A percentile compares a stretch with the other conserved stretches of the same genome.
Conservation (phyloP, 352 stramenopile species). For the Lagenidium giganteum region DNA sequence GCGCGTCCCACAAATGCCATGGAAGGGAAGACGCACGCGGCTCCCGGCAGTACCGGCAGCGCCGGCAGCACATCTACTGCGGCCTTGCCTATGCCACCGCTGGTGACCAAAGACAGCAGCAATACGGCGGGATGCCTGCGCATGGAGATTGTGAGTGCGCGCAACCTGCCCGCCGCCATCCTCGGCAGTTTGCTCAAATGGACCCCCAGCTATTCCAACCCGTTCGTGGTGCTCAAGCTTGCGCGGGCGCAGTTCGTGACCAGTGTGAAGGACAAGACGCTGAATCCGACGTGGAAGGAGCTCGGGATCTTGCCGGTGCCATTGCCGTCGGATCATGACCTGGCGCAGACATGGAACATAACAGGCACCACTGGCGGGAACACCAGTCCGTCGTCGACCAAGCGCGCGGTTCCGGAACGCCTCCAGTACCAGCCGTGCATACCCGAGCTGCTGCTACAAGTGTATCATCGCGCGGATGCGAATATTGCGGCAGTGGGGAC, state of each 20-base stretch:
- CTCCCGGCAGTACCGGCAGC: no score
- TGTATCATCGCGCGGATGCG: slow-evolving; percentile 43
- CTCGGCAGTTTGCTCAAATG: slow-evolving; percentile 62
- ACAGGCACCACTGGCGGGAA: slow-evolving; percentile 8
- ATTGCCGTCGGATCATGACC: slow-evolving; percentile 49
- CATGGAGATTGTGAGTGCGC: slow-evolving; percentile 52
- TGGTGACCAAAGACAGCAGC: no score
- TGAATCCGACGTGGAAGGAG: slow-evolving; percentile 71
- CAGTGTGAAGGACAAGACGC: slow-evolving; percentile 33
- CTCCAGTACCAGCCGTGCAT: slow-evolving; percentile 47
- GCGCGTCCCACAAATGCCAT: no score
- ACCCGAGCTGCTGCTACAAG: slow-evolving; percentile 49
- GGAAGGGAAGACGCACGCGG: no score
- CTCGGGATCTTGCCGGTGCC: slow-evolving; percentile 41
- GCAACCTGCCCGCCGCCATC: slow-evolving; percentile 53
- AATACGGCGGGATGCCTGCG: slow-evolving; percentile 36
- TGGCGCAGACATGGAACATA: slow-evolving; percentile 35
- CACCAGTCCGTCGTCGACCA: no score
- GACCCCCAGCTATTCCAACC: slow-evolving; percentile 63
- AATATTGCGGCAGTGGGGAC: slow-evolving; percentile 4
- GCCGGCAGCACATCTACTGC: no score
- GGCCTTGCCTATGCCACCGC: no score
- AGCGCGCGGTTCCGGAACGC: no score
- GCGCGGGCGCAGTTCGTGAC: slow-evolving; percentile 49
- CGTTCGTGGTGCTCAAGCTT: slow-evolving; percentile 55